Conservation (phyloP, 228 moss, liverwort and hornwort genomes). For the Sphagnum magellanicum region DNA sequence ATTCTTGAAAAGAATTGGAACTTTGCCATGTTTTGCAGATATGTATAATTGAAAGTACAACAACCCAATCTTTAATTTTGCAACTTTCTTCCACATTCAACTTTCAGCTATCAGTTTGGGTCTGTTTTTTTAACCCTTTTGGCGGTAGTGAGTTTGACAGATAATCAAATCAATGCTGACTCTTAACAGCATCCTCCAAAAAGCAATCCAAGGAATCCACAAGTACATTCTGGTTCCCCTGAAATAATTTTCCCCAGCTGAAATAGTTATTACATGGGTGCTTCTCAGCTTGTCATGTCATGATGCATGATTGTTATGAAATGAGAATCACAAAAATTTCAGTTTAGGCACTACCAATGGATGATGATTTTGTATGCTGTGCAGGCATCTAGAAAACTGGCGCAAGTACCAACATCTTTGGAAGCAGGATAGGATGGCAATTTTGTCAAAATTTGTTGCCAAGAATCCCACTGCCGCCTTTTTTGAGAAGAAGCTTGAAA, state of each 20-base stretch:
- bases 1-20: neutral
- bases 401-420: constrained; percentile 83
- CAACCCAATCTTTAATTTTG: no score
- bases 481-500: constrained; percentile 78
- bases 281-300: no score
- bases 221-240: constrained; percentile 6
- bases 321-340: no score
- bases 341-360: no score
- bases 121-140: neutral
- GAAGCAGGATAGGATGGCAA: constrained; percentile 60
- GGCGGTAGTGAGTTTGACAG: constrained; percentile 14
- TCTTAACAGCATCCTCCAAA: constrained; percentile 64
- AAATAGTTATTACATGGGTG: no score
- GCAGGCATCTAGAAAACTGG: constrained; percentile 73
- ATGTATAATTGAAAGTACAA: no score
- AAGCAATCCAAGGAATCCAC: constrained; percentile 70
- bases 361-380: neutral
- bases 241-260: no score
- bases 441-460: constrained; percentile 52
- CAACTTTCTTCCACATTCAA: no score
- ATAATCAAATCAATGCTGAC: constrained; percentile 73
- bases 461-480: constrained; percentile 40
- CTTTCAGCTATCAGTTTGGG: no score
- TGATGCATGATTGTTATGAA: no score
- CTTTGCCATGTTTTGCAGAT: no score